phyloP scores from a whole-genome alignment of 306 rosid genomes.

The Sicyos edulis region DNA sequence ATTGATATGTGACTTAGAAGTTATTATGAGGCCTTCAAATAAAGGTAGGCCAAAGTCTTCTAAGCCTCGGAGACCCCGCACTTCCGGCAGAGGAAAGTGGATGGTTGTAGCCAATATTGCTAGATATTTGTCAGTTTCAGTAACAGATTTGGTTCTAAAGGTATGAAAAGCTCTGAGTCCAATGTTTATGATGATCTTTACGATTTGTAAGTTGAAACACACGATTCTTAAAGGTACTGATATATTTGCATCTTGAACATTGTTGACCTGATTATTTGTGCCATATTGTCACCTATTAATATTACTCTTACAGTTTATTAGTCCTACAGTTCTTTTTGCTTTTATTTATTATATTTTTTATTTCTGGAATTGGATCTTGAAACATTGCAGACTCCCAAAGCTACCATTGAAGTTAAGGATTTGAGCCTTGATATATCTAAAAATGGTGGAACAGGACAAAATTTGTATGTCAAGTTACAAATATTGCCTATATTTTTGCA shows the following conservation, averaged over 20 bases:
- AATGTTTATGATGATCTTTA: neutral
- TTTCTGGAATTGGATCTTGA: conserved; percentile 28
- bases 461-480: conserved; percentile 68
- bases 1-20: conserved; percentile 87
- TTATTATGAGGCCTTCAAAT: conserved; percentile 76
- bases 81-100: conserved; percentile 91
- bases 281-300: neutral
- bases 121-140: conserved; percentile 79
- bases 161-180: conserved; percentile 31
- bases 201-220: neutral
- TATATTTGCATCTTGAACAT: neutral
- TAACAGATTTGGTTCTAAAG: conserved; percentile 88
- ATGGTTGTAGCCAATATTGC: conserved; percentile 83
- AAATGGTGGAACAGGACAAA: conserved; percentile 63
- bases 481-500: conserved; percentile 63
- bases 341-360: neutral
- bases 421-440: conserved; percentile 74
- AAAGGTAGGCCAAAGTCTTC: conserved; percentile 42
- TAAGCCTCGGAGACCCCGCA: conserved; percentile 58
- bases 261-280: conserved; percentile 3
- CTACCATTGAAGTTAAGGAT: conserved; percentile 73
- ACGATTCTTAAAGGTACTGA: neutral
- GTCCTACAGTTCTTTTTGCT: conserved; percentile 6
- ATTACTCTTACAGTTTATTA: neutral
- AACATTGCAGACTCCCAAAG: conserved; percentile 75